Conservation (phyloP, 352 stramenopile genomes). For the Phytopythium oedochilum region DNA sequence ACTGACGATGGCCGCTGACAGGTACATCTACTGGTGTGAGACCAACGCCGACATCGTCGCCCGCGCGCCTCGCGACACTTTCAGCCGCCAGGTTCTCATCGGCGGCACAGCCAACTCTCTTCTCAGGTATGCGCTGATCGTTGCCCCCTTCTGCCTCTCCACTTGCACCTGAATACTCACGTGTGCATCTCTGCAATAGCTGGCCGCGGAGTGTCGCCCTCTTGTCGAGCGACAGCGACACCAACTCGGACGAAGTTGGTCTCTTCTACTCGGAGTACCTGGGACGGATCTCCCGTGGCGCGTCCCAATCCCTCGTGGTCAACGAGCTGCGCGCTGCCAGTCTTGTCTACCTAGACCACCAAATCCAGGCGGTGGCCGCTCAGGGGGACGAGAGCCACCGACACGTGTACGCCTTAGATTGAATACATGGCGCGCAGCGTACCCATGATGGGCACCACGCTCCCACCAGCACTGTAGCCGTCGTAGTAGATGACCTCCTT, state of each 20-base stretch:
- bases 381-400: constrained; percentile 14
- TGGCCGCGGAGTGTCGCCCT: constrained; percentile 60
- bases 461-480: constrained; percentile 25
- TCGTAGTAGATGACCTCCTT: constrained; percentile 80
- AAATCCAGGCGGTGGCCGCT: constrained; percentile 28
- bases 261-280: constrained; percentile 67
- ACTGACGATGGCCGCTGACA: constrained; percentile 3
- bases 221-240: constrained; percentile 21
- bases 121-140: constrained; percentile 52
- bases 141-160: background rate
- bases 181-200: constrained; percentile 12
- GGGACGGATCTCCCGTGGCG: constrained; percentile 41
- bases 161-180: background rate
- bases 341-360: constrained; percentile 58
- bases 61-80: constrained; percentile 33
- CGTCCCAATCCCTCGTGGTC: constrained; percentile 20
- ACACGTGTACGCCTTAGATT: constrained; percentile 36
- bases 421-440: constrained; percentile 57
- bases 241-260: constrained; percentile 24
- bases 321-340: constrained; percentile 39
- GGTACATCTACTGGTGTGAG: constrained; percentile 70
- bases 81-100: constrained; percentile 43
- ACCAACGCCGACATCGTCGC: constrained; percentile 59
- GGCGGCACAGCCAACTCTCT: constrained; percentile 44
- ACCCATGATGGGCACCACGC: constrained; percentile 41